Evolutionary conservation across 2,329 filamentous ascomycete genomes (phyloP).

Genomic region (Aspergillus proliferans): DNA sequence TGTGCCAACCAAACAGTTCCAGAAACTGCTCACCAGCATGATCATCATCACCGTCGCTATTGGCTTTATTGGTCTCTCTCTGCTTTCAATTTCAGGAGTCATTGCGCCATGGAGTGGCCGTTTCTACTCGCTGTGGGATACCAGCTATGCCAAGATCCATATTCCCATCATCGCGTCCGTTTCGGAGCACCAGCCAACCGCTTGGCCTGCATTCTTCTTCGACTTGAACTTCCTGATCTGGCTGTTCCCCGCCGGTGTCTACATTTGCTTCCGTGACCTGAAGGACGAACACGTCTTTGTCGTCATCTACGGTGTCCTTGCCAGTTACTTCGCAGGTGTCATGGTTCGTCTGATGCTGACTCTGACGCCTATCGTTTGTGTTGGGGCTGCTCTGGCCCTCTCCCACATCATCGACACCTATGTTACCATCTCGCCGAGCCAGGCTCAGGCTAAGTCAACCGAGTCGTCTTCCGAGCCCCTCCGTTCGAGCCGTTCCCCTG

Average conservation of each 20-base stretch:
- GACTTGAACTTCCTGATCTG: constrained; percentile 97
- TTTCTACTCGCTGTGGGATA: constrained; percentile 99
- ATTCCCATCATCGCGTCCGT: constrained; percentile 99
- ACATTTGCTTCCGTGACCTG: constrained; percentile 92
- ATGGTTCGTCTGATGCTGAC: constrained; percentile 99
- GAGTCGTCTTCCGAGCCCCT: constrained; percentile 43
- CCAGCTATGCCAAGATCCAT: constrained; percentile 96
- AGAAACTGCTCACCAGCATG: constrained; percentile 74
- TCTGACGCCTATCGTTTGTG: constrained; percentile 90
- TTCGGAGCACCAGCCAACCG: constrained; percentile 96
- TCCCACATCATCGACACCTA: constrained; percentile 88
- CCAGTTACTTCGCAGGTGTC: constrained; percentile 96
- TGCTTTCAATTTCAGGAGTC: constrained; percentile 77
- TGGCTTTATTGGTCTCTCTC: constrained; percentile 67
- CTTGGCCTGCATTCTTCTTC: constrained; percentile 99
- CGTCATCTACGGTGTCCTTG: constrained; percentile 92
- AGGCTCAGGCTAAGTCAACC: constrained; percentile 40
- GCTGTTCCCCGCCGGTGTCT: constrained; percentile 97
- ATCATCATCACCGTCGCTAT: constrained; percentile 68
- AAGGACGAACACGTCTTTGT: constrained; percentile 97
- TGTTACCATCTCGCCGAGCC: constrained; percentile 60
- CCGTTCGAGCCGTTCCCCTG: constrained; percentile 63
- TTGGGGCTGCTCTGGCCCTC: constrained; percentile 80
- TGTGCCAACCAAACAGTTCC: constrained; percentile 87
- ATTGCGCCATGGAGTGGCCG: constrained; percentile 97